phyloP scores from a whole-genome alignment of 495 filamentous ascomycete genomes.

The Lasiosphaeria ovina region DNA sequence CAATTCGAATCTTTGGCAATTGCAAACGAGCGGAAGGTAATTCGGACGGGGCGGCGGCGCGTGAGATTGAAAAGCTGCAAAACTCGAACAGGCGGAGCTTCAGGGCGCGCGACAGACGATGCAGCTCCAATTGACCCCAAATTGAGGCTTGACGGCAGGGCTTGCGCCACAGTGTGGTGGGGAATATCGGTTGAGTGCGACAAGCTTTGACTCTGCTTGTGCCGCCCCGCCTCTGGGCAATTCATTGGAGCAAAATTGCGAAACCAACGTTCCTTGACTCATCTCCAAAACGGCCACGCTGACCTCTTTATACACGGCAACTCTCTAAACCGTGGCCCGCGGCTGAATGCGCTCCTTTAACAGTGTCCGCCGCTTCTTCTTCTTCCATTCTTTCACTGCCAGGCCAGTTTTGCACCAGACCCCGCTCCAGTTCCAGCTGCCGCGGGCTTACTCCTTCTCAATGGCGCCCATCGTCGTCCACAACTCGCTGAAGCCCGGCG shows the following conservation, averaged over 20 bases:
- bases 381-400: slow-evolving; percentile 14
- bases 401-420: slow-evolving; percentile 21
- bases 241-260: slow-evolving; percentile 9
- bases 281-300: slow-evolving; percentile 27
- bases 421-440: slow-evolving; percentile 12
- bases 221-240: not conserved
- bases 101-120: too few relatives aligned
- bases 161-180: slow-evolving; percentile 17
- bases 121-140: not conserved
- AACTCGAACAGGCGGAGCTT: too few relatives aligned
- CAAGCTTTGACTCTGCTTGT: not conserved
- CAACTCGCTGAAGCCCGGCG: slow-evolving; percentile 71
- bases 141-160: not conserved
- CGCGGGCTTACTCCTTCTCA: slow-evolving; percentile 14
- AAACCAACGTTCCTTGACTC: slow-evolving; percentile 23
- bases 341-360: slow-evolving; percentile 28
- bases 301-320: slow-evolving; percentile 18
- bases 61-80: too few relatives aligned
- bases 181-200: slow-evolving; percentile 2
- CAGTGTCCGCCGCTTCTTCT: slow-evolving; percentile 18
- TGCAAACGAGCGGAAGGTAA: too few relatives aligned
- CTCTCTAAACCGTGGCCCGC: slow-evolving; percentile 8
- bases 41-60: too few relatives aligned
- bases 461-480: slow-evolving; percentile 61
- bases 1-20: too few relatives aligned